Evolutionary conservation across 257 asterid genomes (phyloP).

Genomic region (Cynanchum wilfordii): DNA sequence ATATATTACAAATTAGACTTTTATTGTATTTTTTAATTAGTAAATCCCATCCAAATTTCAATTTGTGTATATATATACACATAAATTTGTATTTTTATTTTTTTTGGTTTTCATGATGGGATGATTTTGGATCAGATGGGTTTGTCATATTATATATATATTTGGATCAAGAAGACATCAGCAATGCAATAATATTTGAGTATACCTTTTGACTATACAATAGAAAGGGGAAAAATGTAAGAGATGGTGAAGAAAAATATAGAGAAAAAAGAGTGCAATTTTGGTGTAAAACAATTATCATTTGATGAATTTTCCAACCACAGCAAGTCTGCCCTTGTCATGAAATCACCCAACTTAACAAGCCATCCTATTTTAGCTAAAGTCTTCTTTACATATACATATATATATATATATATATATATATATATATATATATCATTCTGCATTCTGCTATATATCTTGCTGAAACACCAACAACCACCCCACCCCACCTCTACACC

Average conservation of each 20-base stretch:
- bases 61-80: too few relatives aligned
- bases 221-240: conserved; percentile 2
- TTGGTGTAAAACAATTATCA: conserved; percentile 8
- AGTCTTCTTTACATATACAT: conserved; percentile 2
- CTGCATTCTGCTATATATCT: background rate
- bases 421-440: conserved; percentile 4
- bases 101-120: background rate
- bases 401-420: too few relatives aligned
- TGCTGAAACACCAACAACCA: background rate
- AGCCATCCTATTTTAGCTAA: conserved; percentile 35
- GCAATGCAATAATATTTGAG: conserved; percentile 1
- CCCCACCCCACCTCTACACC: background rate
- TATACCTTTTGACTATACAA: conserved; percentile 3
- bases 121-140: conserved; percentile 12
- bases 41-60: too few relatives aligned
- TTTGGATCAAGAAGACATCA: background rate
- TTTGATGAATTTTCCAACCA: conserved; percentile 16
- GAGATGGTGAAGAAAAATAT: background rate
- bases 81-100: too few relatives aligned
- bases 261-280: background rate
- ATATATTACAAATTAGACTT: too few relatives aligned
- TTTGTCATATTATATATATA: background rate
- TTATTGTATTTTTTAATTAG: too few relatives aligned
- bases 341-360: conserved; percentile 27
- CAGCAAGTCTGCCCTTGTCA: conserved; percentile 27